phyloP scores from a whole-genome alignment of 768 basidiomycete genomes.

The Fomitopsis pulvina region DNA sequence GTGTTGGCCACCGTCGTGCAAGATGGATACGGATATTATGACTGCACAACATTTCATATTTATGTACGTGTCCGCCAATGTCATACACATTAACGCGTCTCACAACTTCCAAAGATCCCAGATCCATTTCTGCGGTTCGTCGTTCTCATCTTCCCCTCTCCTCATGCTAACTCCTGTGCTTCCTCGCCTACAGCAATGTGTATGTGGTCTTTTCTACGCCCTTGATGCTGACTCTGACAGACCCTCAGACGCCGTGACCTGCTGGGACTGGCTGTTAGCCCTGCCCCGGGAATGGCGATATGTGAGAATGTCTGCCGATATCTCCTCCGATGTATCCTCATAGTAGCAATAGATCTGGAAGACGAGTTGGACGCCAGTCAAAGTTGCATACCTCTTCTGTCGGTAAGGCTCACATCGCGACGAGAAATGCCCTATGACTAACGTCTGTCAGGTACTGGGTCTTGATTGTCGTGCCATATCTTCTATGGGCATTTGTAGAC shows the following conservation, averaged over 20 bases:
- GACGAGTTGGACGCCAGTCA: constrained; percentile 80
- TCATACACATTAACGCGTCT: background rate
- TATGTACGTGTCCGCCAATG: constrained; percentile 37
- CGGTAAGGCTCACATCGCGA: constrained; percentile 41
- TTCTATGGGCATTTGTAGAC: constrained; percentile 69
- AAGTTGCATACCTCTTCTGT: constrained; percentile 78
- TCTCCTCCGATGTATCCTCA: constrained; percentile 7
- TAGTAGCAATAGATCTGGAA: constrained; percentile 60
- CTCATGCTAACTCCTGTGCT: constrained; percentile 21
- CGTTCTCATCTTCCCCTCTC: constrained; percentile 12
- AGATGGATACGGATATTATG: constrained; percentile 29
- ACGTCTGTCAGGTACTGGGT: constrained; percentile 64
- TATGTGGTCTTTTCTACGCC: constrained; percentile 6
- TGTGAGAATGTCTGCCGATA: constrained; percentile 33
- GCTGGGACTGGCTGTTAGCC: constrained; percentile 84
- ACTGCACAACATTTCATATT: constrained; percentile 72
- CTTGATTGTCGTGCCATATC: constrained; percentile 69
- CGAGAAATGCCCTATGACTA: background rate
- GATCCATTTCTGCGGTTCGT: constrained; percentile 83
- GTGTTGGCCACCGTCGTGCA: background rate
- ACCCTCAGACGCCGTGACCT: constrained; percentile 60
- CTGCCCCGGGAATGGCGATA: constrained; percentile 73
- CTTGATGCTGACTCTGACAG: background rate
- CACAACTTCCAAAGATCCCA: constrained; percentile 38
- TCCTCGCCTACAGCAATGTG: constrained; percentile 42